Conservation (phyloP, 495 filamentous ascomycete genomes). For the Pyronema domesticum region DNA sequence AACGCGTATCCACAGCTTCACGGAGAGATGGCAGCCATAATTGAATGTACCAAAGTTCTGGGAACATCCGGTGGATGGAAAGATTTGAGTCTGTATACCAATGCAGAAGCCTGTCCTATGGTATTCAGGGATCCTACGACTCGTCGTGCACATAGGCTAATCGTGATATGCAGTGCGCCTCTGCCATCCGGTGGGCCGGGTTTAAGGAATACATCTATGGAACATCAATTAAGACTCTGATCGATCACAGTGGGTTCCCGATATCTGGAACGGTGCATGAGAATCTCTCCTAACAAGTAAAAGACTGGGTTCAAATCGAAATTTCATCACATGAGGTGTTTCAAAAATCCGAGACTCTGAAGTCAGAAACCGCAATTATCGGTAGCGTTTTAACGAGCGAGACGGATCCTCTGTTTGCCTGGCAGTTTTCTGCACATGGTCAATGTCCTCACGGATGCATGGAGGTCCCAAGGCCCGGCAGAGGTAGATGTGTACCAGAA, state of each 20-base stretch:
- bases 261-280: background rate
- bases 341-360: slow-evolving; percentile 27
- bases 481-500: no score
- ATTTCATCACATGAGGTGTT: slow-evolving; percentile 33
- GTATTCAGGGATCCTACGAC: slow-evolving; percentile 7
- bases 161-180: slow-evolving; percentile 30
- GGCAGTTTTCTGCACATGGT: slow-evolving; percentile 32
- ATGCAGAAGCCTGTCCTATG: slow-evolving; percentile 40
- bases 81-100: slow-evolving; percentile 37
- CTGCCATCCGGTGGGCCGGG: slow-evolving; percentile 37
- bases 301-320: slow-evolving; percentile 36
- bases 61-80: slow-evolving; percentile 30
- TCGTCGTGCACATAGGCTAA: background rate
- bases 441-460: slow-evolving; percentile 30
- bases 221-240: slow-evolving; percentile 31
- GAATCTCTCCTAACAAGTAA: background rate
- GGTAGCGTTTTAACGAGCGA: slow-evolving; percentile 32
- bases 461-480: no score
- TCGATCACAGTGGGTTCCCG: slow-evolving; percentile 2
- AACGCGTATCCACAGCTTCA: slow-evolving; percentile 5
- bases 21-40: slow-evolving; percentile 25
- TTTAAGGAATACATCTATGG: slow-evolving; percentile 39
- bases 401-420: slow-evolving; percentile 35
- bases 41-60: slow-evolving; percentile 34
- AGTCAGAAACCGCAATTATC: slow-evolving; percentile 26